These are phyloP conservation scores for Macrophomina tecta DNA, from an alignment of 2,329 filamentous ascomycete species.

Conservation along the genomic window DNA sequence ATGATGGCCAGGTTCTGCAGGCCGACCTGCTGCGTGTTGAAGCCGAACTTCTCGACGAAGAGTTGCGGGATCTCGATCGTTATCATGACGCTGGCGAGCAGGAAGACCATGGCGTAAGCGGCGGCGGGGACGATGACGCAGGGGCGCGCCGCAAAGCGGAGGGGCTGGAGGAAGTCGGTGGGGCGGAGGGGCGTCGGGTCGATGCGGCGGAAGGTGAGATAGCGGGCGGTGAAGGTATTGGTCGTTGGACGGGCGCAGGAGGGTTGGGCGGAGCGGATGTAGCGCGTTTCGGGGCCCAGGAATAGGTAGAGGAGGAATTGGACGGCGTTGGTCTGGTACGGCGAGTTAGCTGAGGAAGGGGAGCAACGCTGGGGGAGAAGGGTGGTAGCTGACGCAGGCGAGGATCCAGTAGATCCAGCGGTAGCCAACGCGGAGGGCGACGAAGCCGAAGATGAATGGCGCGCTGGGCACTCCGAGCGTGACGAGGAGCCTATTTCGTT, in stretches of 20 bases:
- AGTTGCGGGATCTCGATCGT: constrained; percentile 67
- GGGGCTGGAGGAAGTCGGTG: constrained; percentile 60
- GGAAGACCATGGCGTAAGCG: constrained; percentile 64
- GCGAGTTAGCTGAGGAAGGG: constrained; percentile 7
- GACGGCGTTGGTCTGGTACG: constrained; percentile 58
- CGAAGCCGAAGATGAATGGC: constrained; percentile 52
- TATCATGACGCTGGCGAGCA: constrained; percentile 59
- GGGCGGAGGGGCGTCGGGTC: constrained; percentile 57
- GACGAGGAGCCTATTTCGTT: constrained; percentile 46
- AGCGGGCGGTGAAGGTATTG: constrained; percentile 51
- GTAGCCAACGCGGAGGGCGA: constrained; percentile 59
- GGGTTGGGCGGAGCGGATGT: constrained; percentile 47
- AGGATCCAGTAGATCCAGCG: constrained; percentile 67
- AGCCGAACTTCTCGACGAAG: constrained; percentile 60
- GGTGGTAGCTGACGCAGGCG: constrained; percentile 50
- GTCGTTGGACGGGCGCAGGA: constrained; percentile 30
- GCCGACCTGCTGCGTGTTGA: constrained; percentile 64
- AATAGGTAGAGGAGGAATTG: constrained; percentile 64
- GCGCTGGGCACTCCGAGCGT: constrained; percentile 54
- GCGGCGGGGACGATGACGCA: constrained; percentile 58
- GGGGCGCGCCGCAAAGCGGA: constrained; percentile 53
- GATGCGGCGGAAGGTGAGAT: constrained; percentile 53
- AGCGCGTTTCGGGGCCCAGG: constrained; percentile 62
- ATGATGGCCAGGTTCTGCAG: constrained; percentile 64
- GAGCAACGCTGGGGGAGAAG: neutral